Evolutionary conservation across 805 yeast species (phyloP), one percentile per base, ranked within the genome.

Genomic region (Teunomyces lycoperdinae): DNA sequence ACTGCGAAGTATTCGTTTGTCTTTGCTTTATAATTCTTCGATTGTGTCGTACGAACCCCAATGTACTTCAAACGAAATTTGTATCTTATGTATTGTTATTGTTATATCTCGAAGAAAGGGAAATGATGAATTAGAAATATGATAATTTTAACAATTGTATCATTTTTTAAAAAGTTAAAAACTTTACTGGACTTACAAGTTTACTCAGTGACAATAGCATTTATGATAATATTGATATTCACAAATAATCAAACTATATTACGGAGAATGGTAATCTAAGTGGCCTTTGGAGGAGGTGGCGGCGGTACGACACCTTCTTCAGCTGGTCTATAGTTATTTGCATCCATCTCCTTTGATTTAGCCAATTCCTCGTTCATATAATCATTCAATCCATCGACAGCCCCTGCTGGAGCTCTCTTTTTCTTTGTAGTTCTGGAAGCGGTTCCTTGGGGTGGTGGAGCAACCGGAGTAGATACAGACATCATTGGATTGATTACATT

Each of bases 311-410:
- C 68, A 4, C 68, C 61, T 1, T 65, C 56, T 9, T 57, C 51
- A 5, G 54, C 45, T 27, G 43, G 43, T 11, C 34, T 35, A 6
- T 40, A 30, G 24, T 26, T 11, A 14, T 28, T 28, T 11, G 56
- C 50, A 43, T 73, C 78, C 40, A 53, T 41, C 34, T 64, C 67
- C 46, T 71, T 71, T 1, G 77, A 71, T 49, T 67, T 72, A 28
- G 64, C 67, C 39, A 73, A 61, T 49, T 73, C 77, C 51, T 72
- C 76, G 49, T 72, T 70, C 76, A 73, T 70, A 48, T 66, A 70
- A 42, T 67, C 73, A 39, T 58, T 64, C 40, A 73, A 57, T 9
- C 62, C 73, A 27, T 52, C 60, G 11, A 58, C 47, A 13, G 58
- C 58, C 4, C 40, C 48, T 1, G 60, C 56, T 3, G 57, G 54